A percentile compares a stretch with the other conserved stretches of the same genome.
Conservation (phyloP, 768 basidiomycete species). For the Panellus pusillus region DNA sequence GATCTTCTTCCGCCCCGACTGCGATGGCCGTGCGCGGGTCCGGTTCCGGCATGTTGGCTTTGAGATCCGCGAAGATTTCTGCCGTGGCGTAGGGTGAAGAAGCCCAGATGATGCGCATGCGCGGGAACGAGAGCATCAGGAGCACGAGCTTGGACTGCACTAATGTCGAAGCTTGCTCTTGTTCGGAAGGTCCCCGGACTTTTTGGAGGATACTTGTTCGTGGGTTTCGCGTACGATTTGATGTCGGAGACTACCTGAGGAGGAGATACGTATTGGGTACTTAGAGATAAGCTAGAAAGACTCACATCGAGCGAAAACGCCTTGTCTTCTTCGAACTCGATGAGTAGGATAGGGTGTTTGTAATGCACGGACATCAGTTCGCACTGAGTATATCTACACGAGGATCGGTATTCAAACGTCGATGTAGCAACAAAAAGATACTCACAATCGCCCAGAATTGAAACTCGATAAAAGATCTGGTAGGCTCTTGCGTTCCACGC, state of each 20-base stretch:
- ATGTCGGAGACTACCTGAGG: constrained; percentile 59
- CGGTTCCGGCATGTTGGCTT: constrained; percentile 76
- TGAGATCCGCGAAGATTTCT: constrained; percentile 92
- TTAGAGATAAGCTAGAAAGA: too few relatives aligned
- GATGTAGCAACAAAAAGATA: constrained; percentile 18
- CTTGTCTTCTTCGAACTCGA: constrained; percentile 98
- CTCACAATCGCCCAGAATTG: constrained; percentile 90
- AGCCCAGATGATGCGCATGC: constrained; percentile 94
- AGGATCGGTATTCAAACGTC: background rate
- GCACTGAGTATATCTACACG: constrained; percentile 87
- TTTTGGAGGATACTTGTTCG: constrained; percentile 49
- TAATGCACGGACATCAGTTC: constrained; percentile 97
- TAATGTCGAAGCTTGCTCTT: constrained; percentile 43
- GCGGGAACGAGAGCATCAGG: constrained; percentile 86
- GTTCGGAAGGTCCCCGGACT: constrained; percentile 25
- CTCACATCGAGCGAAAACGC: constrained; percentile 86
- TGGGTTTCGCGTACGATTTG: constrained; percentile 66
- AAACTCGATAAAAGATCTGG: constrained; percentile 92
- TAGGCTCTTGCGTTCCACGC: constrained; percentile 93
- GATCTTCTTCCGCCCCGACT: constrained; percentile 81
- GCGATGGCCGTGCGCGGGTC: constrained; percentile 73
- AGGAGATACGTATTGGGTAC: background rate
- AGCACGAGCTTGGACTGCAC: constrained; percentile 93
- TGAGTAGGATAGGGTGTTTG: constrained; percentile 88
- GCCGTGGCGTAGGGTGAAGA: constrained; percentile 92